A percentile compares a stretch with the other conserved stretches of the same genome.
Evolutionary conservation across 371 early-diverging fungal genomes (phyloP).

Genomic region (Haplosporangium sp.): DNA sequence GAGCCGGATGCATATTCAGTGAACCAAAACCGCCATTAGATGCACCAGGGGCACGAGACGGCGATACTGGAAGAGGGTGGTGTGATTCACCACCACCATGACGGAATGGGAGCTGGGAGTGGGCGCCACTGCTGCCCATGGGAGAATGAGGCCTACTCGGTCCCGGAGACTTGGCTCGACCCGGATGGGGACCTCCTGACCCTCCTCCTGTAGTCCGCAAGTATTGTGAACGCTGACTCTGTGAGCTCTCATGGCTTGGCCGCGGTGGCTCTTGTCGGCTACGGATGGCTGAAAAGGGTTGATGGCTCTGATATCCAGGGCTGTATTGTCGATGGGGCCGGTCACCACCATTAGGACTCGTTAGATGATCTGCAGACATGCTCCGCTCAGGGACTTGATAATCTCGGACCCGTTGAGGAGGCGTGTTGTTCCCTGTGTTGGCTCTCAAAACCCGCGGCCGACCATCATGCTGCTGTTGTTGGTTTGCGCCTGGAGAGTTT

Average conservation of each 20-base stretch:
- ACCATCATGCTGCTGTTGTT: slow-evolving; percentile 3
- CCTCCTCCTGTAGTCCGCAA: neutral
- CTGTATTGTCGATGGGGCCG: slow-evolving; percentile 1
- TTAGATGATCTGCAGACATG: slow-evolving; percentile 28
- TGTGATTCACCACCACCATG: slow-evolving; percentile 8
- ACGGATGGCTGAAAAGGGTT: neutral
- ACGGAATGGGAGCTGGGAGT: slow-evolving; percentile 10
- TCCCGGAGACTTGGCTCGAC: slow-evolving; percentile 11
- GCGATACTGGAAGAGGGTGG: slow-evolving; percentile 18
- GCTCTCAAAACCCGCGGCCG: slow-evolving; percentile 22
- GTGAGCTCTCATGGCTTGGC: slow-evolving; percentile 47
- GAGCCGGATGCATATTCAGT: slow-evolving; percentile 36
- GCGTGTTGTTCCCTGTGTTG: slow-evolving; percentile 7
- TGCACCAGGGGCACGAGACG: slow-evolving; percentile 15
- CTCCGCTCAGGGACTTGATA: slow-evolving; percentile 29
- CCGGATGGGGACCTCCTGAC: neutral
- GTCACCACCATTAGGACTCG: slow-evolving; percentile 3
- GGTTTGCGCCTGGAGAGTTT: neutral
- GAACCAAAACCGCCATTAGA: slow-evolving; percentile 6
- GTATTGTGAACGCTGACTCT: slow-evolving; percentile 17
- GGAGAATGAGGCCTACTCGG: neutral
- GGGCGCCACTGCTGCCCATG: neutral
- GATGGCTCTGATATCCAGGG: slow-evolving; percentile 1
- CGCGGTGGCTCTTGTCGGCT: slow-evolving; percentile 14
- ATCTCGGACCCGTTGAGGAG: slow-evolving; percentile 9